Evolutionary conservation across 148 eudicot species (phyloP).

Genomic region (Talinum fruticosum): DNA sequence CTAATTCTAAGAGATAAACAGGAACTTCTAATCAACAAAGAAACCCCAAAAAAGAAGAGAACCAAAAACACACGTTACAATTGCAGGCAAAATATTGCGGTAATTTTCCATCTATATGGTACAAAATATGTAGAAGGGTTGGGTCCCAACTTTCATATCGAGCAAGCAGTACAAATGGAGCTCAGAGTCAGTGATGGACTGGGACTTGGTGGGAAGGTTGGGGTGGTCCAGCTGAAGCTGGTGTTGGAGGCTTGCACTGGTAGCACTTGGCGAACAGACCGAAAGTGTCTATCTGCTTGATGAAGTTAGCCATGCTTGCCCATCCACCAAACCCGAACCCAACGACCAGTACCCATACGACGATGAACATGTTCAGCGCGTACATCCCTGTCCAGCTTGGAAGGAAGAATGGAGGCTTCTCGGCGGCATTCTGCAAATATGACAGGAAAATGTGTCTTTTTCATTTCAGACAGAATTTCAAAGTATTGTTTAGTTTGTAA

Average conservation of each 20-base stretch:
- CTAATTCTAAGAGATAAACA: conserved; percentile 5
- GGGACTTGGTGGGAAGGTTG: not conserved
- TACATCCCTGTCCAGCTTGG: conserved; percentile 86
- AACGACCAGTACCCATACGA: conserved; percentile 66
- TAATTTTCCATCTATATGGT: conserved; percentile 19
- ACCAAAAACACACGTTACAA: conserved; percentile 8
- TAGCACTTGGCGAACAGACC: conserved; percentile 90
- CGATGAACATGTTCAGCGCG: conserved; percentile 55
- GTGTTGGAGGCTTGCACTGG: conserved; percentile 63
- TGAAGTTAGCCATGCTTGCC: conserved; percentile 85
- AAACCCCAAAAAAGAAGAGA: not conserved
- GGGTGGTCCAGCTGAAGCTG: conserved; percentile 18
- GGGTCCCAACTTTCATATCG: not conserved
- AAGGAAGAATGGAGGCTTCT: conserved; percentile 76
- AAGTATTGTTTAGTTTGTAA: not conserved
- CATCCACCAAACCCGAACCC: conserved; percentile 97
- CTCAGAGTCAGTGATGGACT: conserved; percentile 1
- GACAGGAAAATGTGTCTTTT: not conserved
- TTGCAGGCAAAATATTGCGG: conserved; percentile 19
- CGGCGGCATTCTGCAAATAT: conserved; percentile 71
- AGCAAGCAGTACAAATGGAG: not conserved
- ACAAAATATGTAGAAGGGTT: conserved; percentile 21
- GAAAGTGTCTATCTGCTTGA: conserved; percentile 72
- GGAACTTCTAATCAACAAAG: not conserved
- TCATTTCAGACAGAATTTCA: too few species aligned